Percentiles rank a stretch among this genome's conserved stretches.
phyloP scores from a whole-genome alignment of 495 filamentous ascomycete species.

The Aspergillus carlsbadensis region DNA sequence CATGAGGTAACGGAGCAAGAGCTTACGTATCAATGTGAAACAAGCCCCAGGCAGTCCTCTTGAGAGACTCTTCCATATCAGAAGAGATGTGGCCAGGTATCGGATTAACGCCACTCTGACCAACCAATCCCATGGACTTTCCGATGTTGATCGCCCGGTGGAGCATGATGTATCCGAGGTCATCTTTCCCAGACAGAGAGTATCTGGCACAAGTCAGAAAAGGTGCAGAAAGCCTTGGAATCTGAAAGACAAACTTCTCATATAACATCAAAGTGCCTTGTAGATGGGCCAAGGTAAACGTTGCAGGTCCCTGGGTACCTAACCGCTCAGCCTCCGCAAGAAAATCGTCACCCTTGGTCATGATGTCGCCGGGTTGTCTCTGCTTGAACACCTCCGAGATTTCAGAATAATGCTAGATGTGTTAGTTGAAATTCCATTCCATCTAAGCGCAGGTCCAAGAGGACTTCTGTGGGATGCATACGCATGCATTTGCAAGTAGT shows the following conservation, averaged over 20 bases:
- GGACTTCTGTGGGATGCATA: conserved; percentile 28
- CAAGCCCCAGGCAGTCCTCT: conserved; percentile 43
- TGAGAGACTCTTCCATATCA: conserved; percentile 38
- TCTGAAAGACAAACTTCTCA: conserved; percentile 30
- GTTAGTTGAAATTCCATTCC: no score
- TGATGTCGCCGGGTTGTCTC: conserved; percentile 39
- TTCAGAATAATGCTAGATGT: conserved; percentile 42
- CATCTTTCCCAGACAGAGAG: conserved; percentile 42
- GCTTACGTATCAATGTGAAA: conserved; percentile 48
- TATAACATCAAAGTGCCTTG: conserved; percentile 44
- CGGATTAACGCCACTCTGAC: conserved; percentile 22
- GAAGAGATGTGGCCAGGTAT: conserved; percentile 22
- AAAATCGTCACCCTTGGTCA: conserved; percentile 43
- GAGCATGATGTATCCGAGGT: conserved; percentile 44
- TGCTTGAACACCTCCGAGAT: conserved; percentile 40
- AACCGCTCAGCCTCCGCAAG: conserved; percentile 43
- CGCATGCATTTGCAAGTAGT: conserved; percentile 49
- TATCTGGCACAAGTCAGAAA: conserved; percentile 26
- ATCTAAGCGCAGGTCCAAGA: no score
- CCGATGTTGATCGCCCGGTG: conserved; percentile 42
- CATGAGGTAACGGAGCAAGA: neutral
- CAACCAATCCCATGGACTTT: conserved; percentile 37
- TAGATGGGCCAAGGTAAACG: conserved; percentile 34
- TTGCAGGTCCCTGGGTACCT: conserved; percentile 22
- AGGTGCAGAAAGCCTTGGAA: neutral